Conservation (phyloP, 2,329 filamentous ascomycete genomes). For the Aspergillus flavus region DNA sequence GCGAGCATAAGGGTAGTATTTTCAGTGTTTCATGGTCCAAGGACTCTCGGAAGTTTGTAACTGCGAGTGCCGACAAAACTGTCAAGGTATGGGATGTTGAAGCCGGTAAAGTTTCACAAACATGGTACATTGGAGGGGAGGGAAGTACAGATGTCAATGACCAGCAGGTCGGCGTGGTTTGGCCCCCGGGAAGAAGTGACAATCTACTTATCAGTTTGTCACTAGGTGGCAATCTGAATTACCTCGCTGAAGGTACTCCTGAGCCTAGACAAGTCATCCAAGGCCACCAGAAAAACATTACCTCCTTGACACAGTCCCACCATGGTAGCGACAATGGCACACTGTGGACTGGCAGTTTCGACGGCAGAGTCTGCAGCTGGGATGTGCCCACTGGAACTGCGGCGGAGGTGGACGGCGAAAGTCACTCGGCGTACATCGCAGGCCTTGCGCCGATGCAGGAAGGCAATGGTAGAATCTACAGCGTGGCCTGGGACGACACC, state of each 20-base stretch:
- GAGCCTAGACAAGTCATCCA: conserved; percentile 73
- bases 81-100: conserved; percentile 94
- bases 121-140: conserved; percentile 81
- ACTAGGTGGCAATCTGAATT: conserved; percentile 85
- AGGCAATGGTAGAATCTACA: conserved; percentile 67
- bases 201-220: conserved; percentile 88
- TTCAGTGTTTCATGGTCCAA: conserved; percentile 88
- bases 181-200: conserved; percentile 79
- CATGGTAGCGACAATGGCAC: conserved; percentile 57
- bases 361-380: conserved; percentile 86
- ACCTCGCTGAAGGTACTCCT: conserved; percentile 72
- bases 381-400: conserved; percentile 71
- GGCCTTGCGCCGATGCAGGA: conserved; percentile 65
- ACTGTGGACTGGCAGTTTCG: conserved; percentile 88
- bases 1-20: conserved; percentile 88
- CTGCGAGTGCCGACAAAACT: conserved; percentile 90
- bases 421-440: conserved; percentile 83
- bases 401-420: conserved; percentile 73
- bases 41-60: conserved; percentile 84
- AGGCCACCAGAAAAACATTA: conserved; percentile 91
- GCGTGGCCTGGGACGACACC: conserved; percentile 92
- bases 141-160: conserved; percentile 71
- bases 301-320: conserved; percentile 65
- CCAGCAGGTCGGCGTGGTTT: conserved; percentile 94
- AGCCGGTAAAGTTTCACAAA: conserved; percentile 73